These are phyloP conservation scores for Podaxis rugospora DNA, from an alignment of 768 basidiomycete species.

Conservation along the genomic window DNA sequence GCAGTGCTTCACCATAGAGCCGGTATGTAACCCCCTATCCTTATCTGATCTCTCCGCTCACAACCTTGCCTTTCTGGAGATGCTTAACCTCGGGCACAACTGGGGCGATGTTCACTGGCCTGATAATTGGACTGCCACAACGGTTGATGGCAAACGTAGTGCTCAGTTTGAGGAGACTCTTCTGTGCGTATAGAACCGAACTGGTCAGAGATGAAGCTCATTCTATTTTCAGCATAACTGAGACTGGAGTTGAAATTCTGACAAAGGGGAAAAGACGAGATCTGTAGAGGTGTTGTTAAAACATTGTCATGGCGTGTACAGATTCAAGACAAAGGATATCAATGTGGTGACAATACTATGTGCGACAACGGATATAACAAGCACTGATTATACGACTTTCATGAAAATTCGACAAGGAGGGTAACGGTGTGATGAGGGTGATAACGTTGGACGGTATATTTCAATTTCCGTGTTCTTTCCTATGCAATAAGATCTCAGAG, in stretches of 20 bases:
- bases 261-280: conserved; percentile 44
- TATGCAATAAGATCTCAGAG: conserved; percentile 44
- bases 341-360: not conserved
- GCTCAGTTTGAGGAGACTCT: conserved; percentile 99
- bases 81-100: conserved; percentile 85
- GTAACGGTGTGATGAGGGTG: not conserved
- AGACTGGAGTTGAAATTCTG: conserved; percentile 84
- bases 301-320: not conserved
- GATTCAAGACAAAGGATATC: not conserved
- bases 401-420: not conserved
- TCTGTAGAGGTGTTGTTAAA: not conserved
- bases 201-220: not conserved
- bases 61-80: conserved; percentile 38
- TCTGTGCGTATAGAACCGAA: conserved; percentile 53
- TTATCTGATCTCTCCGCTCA: conserved; percentile 8
- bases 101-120: conserved; percentile 85
- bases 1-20: conserved; percentile 74
- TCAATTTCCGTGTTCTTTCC: conserved; percentile 17
- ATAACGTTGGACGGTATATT: not conserved
- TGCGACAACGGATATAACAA: not conserved
- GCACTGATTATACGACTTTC: not conserved
- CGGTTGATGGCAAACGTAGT: conserved; percentile 82
- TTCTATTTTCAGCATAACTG: conserved; percentile 65
- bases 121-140: conserved; percentile 96
- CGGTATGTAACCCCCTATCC: conserved; percentile 34